Conservation (phyloP, 306 rosid genomes). For the Spatholobus suberectus region DNA sequence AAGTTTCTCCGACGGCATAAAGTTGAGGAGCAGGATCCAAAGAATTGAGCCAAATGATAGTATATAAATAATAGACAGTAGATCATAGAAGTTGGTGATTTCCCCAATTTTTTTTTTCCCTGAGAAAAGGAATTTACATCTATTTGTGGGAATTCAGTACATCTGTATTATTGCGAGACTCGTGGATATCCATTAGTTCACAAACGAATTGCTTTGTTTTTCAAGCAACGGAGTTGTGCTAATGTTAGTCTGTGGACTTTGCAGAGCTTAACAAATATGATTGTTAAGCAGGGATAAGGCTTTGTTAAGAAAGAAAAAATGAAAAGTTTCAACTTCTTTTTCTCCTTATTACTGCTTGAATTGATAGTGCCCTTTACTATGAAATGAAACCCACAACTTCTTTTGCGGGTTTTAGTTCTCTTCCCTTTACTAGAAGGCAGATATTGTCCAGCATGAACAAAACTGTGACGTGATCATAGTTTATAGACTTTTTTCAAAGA, state of each 20-base stretch:
- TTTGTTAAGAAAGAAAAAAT: neutral
- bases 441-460: neutral
- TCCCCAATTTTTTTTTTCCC: slow-evolving; percentile 12
- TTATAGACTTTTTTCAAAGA: neutral
- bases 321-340: slow-evolving; percentile 1
- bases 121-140: neutral
- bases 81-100: slow-evolving; percentile 40
- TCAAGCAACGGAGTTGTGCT: slow-evolving; percentile 12
- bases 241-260: neutral
- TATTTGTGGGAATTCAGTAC: slow-evolving; percentile 39
- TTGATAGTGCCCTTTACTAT: too few relatives aligned
- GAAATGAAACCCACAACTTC: too few relatives aligned
- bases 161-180: slow-evolving; percentile 28
- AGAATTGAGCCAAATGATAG: slow-evolving; percentile 42
- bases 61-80: slow-evolving; percentile 17
- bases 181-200: neutral
- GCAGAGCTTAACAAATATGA: too few relatives aligned
- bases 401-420: slow-evolving; percentile 5
- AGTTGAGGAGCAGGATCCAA: slow-evolving; percentile 43
- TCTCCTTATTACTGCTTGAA: neutral
- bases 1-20: slow-evolving; percentile 16
- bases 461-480: neutral
- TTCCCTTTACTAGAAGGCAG: neutral
- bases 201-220: slow-evolving; percentile 29
- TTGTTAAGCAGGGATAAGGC: slow-evolving; percentile 2